Evolutionary conservation across 139 green algal species (phyloP).

Genomic region (Marvania coccoides): DNA sequence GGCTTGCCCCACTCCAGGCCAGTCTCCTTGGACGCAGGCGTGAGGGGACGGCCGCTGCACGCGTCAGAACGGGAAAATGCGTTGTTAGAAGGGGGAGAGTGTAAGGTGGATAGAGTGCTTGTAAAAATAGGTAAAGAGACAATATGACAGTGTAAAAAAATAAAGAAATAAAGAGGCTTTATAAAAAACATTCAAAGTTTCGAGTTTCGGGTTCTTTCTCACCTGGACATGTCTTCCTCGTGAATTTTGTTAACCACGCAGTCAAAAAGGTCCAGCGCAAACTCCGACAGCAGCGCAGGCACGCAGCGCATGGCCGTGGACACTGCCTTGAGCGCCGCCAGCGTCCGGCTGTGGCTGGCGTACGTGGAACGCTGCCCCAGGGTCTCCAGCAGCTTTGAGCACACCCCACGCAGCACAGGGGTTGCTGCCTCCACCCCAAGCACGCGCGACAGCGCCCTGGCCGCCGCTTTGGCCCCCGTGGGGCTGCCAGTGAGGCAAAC

Average conservation of each 20-base stretch:
- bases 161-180: too few species aligned
- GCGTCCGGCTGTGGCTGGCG: background rate
- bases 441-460: slow-evolving; percentile 19
- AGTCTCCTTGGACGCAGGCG: too few species aligned
- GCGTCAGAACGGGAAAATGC: too few species aligned
- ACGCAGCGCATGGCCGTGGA: slow-evolving; percentile 20
- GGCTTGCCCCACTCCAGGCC: slow-evolving; percentile 19
- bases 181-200: too few species aligned
- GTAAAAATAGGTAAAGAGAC: too few species aligned
- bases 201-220: too few species aligned
- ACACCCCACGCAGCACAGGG: slow-evolving; percentile 14
- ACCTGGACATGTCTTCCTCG: slow-evolving; percentile 14
- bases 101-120: too few species aligned
- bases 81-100: too few species aligned
- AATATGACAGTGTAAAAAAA: too few species aligned
- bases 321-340: slow-evolving; percentile 33
- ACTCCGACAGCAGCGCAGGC: slow-evolving; percentile 25
- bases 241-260: slow-evolving; percentile 26
- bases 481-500: slow-evolving; percentile 5
- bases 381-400: slow-evolving; percentile 19
- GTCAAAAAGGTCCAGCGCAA: slow-evolving; percentile 17
- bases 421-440: slow-evolving; percentile 1
- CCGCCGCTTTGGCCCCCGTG: slow-evolving; percentile 15
- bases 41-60: too few species aligned
- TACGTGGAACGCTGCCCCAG: slow-evolving; percentile 4